These are phyloP conservation scores for Penicillium parvum DNA, from an alignment of 495 filamentous ascomycete genomes.

Conservation along the genomic window DNA sequence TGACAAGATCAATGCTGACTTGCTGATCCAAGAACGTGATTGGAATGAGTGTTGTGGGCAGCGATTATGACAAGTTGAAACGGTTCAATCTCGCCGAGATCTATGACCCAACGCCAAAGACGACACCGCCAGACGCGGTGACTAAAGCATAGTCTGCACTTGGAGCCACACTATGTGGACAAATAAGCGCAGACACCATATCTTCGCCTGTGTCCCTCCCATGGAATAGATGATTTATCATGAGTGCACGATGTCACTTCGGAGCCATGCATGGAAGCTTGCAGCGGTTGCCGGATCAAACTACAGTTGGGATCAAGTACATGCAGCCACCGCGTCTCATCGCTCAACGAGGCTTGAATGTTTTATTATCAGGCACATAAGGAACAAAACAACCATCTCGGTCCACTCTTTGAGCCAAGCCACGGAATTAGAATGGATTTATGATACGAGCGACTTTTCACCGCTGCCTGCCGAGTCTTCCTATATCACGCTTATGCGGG, in stretches of 20 bases:
- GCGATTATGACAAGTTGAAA: slow-evolving; percentile 66
- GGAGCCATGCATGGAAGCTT: slow-evolving; percentile 2
- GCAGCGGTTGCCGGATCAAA: background rate
- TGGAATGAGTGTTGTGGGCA: slow-evolving; percentile 71
- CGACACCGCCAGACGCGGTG: slow-evolving; percentile 1
- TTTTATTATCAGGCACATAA: slow-evolving; percentile 1
- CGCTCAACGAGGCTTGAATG: background rate
- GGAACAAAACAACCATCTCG: background rate
- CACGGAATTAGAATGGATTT: background rate
- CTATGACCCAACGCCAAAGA: slow-evolving; percentile 44
- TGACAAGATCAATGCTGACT: slow-evolving; percentile 1
- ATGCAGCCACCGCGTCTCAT: slow-evolving; percentile 10
- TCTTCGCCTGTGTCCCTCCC: background rate
- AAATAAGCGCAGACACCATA: background rate
- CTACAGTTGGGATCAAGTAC: background rate
- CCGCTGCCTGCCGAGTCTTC: too few relatives aligned
- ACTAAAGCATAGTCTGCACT: background rate
- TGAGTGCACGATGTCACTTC: background rate
- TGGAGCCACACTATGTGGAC: background rate
- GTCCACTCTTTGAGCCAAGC: background rate
- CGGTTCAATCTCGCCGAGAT: slow-evolving; percentile 70
- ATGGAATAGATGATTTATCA: background rate
- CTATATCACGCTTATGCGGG: too few relatives aligned
- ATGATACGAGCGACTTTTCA: too few relatives aligned
- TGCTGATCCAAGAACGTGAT: slow-evolving; percentile 56